phyloP scores from a whole-genome alignment of 2,329 filamentous ascomycete genomes.

The Sphaerulina vaccinii region DNA sequence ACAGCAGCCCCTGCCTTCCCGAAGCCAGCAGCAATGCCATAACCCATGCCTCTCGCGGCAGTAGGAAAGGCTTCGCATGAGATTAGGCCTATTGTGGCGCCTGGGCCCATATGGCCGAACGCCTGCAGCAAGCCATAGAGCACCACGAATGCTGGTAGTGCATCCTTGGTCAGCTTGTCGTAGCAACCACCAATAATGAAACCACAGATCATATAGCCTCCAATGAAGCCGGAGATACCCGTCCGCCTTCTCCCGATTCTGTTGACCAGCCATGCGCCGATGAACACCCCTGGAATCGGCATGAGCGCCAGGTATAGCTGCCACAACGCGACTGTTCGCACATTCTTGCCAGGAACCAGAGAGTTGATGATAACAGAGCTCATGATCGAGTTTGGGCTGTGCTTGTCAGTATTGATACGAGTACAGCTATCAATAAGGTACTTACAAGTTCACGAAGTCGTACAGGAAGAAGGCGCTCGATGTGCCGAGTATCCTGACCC shows the following conservation, averaged over 20 bases:
- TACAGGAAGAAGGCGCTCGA: constrained; percentile 34
- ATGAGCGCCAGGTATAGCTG: constrained; percentile 49
- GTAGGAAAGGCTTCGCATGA: constrained; percentile 55
- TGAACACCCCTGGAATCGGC: constrained; percentile 51
- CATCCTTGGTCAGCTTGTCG: constrained; percentile 46
- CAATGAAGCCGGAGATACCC: constrained; percentile 52
- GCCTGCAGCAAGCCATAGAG: constrained; percentile 55
- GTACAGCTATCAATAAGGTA: no score
- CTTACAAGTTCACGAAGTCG: constrained; percentile 47
- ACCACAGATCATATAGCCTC: constrained; percentile 52
- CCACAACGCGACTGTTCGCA: constrained; percentile 49
- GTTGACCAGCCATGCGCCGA: constrained; percentile 52
- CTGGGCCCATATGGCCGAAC: constrained; percentile 52
- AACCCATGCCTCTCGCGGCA: constrained; percentile 53
- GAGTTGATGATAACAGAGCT: constrained; percentile 45
- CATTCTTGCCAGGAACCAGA: constrained; percentile 36
- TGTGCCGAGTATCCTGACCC: constrained; percentile 23
- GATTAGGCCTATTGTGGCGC: constrained; percentile 52
- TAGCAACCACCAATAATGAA: constrained; percentile 54
- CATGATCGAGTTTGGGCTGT: constrained; percentile 48
- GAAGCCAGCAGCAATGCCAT: constrained; percentile 52
- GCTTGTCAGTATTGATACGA: no score
- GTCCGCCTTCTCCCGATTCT: constrained; percentile 51
- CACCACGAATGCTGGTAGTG: constrained; percentile 51
- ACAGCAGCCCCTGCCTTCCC: constrained; percentile 54